Evolutionary conservation across 2,329 filamentous ascomycete species (phyloP).

Genomic region (Didymella arachidicola): DNA sequence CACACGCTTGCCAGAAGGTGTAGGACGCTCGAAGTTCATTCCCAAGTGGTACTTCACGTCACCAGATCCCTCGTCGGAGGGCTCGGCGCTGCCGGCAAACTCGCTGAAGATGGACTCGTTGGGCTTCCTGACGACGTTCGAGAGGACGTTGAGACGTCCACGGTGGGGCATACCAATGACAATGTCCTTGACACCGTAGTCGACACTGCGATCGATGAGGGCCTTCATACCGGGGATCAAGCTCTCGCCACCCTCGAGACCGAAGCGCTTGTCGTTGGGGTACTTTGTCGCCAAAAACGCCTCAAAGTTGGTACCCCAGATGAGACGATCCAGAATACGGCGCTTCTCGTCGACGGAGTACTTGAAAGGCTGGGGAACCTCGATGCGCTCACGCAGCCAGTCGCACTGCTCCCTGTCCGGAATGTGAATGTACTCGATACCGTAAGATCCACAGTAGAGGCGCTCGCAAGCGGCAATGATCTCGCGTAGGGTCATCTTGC

Average conservation of each 20-base stretch:
- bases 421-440: constrained; percentile 98
- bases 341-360: constrained; percentile 99
- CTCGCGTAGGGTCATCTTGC: constrained; percentile 96
- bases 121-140: constrained; percentile 97
- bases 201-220: constrained; percentile 95
- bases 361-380: constrained; percentile 93
- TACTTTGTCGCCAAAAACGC: constrained; percentile 95
- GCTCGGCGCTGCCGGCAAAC: constrained; percentile 86
- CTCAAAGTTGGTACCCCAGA: constrained; percentile 99
- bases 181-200: constrained; percentile 98
- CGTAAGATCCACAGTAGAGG: constrained; percentile 97
- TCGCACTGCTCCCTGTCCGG: constrained; percentile 97
- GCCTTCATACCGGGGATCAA: constrained; percentile 99
- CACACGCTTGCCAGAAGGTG: constrained; percentile 98
- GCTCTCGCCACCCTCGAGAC: constrained; percentile 95
- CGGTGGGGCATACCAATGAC: constrained; percentile 99
- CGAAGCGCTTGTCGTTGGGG: constrained; percentile 99
- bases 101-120: constrained; percentile 99
- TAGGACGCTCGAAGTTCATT: constrained; percentile 99
- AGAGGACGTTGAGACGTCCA: constrained; percentile 96
- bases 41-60: constrained; percentile 99
- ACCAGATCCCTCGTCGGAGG: constrained; percentile 93
- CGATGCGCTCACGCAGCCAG: constrained; percentile 94
- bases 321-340: constrained; percentile 93
- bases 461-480: constrained; percentile 93